phyloP scores from a whole-genome alignment of 306 rosid genomes.

The Boehmeria nivea region DNA sequence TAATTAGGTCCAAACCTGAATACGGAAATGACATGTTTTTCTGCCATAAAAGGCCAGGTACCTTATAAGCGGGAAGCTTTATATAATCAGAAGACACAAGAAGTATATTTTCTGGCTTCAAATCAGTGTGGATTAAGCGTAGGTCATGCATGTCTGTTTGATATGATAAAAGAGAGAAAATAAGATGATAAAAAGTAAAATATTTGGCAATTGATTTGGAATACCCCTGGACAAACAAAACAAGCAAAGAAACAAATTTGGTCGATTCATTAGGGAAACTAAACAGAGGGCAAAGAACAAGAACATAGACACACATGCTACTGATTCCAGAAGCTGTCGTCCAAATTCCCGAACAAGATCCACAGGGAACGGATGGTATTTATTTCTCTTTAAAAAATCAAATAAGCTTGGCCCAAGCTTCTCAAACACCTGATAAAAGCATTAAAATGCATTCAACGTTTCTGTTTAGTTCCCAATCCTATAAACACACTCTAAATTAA shows the following conservation, averaged over 20 bases:
- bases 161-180: slow-evolving; percentile 39
- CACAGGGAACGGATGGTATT: slow-evolving; percentile 96
- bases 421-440: slow-evolving; percentile 98
- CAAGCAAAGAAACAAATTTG: slow-evolving; percentile 32
- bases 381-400: slow-evolving; percentile 99
- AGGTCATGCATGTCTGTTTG: slow-evolving; percentile 90
- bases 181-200: slow-evolving; percentile 20
- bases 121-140: slow-evolving; percentile 81
- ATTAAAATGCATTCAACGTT: slow-evolving; percentile 69
- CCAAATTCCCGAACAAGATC: slow-evolving; percentile 99
- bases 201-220: slow-evolving; percentile 17
- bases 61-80: slow-evolving; percentile 85
- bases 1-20: slow-evolving; percentile 30
- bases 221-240: slow-evolving; percentile 39
- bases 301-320: slow-evolving; percentile 94
- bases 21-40: slow-evolving; percentile 20
- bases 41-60: slow-evolving; percentile 38
- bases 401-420: slow-evolving; percentile 99
- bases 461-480: slow-evolving; percentile 57
- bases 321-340: slow-evolving; percentile 99
- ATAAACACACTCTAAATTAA: slow-evolving; percentile 24
- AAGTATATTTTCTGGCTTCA: slow-evolving; percentile 99
- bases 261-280: slow-evolving; percentile 29
- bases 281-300: slow-evolving; percentile 36
- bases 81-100: slow-evolving; percentile 88